A percentile compares a stretch with the other conserved stretches of the same genome.
Conservation (phyloP, 805 yeast species). For the Schwanniomyces yamadae region DNA sequence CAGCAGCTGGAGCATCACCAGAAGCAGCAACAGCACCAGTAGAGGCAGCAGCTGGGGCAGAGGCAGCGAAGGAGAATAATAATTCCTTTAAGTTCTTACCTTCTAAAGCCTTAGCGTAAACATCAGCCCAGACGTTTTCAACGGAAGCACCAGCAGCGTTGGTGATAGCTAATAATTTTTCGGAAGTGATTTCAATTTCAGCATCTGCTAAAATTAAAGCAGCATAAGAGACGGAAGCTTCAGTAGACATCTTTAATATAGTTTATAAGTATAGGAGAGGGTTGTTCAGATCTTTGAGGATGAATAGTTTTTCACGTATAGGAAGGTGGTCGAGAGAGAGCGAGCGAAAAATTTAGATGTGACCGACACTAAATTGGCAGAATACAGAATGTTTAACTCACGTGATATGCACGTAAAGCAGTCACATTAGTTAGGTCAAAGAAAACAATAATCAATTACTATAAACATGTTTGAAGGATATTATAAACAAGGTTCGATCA, state of each 20-base stretch:
- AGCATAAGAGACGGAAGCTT: slow-evolving; percentile 95
- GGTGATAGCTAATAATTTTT: slow-evolving; percentile 75
- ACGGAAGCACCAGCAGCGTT: slow-evolving; percentile 81
- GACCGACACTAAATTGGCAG: background rate
- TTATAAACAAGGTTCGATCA: slow-evolving; percentile 2
- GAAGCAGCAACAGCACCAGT: slow-evolving; percentile 34
- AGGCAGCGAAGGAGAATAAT: slow-evolving; percentile 53
- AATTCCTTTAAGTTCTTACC: slow-evolving; percentile 83
- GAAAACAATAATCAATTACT: slow-evolving; percentile 1
- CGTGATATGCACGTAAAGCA: slow-evolving; percentile 11
- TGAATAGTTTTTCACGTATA: slow-evolving; percentile 2
- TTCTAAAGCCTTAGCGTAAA: slow-evolving; percentile 83
- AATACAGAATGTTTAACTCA: background rate
- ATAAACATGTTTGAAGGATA: slow-evolving; percentile 6
- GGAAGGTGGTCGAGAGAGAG: background rate
- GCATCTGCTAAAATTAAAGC: slow-evolving; percentile 98
- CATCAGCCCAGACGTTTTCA: slow-evolving; percentile 81
- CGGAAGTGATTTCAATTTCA: slow-evolving; percentile 88
- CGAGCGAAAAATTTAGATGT: slow-evolving; percentile 1
- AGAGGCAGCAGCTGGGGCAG: slow-evolving; percentile 42
- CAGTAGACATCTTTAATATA: slow-evolving; percentile 65
- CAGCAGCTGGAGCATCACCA: slow-evolving; percentile 65
- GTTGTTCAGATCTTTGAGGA: background rate
- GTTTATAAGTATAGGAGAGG: background rate
- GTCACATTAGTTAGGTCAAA: slow-evolving; percentile 9